A percentile compares a stretch with the other conserved stretches of the same genome.
Evolutionary conservation across 2,329 filamentous ascomycete species (phyloP).

Genomic region (Keithomyces neogunnii): DNA sequence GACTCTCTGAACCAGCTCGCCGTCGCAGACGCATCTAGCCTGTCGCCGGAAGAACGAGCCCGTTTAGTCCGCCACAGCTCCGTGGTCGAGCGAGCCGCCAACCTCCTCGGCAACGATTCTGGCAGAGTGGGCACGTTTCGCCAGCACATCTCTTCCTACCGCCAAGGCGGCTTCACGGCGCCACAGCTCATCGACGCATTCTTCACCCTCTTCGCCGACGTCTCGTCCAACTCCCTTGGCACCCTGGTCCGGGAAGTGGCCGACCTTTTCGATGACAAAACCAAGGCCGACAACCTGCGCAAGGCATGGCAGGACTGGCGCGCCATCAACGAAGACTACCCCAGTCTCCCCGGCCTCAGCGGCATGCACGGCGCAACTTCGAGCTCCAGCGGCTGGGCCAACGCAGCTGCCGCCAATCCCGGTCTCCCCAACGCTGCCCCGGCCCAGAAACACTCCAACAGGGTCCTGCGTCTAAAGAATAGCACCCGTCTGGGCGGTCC

Average conservation of each 20-base stretch:
- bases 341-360: slow-evolving; percentile 68
- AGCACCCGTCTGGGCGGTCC: slow-evolving; percentile 39
- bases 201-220: slow-evolving; percentile 74
- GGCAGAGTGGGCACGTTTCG: slow-evolving; percentile 73
- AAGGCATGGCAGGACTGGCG: slow-evolving; percentile 94
- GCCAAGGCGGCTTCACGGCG: slow-evolving; percentile 59
- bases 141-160: slow-evolving; percentile 69
- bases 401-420: slow-evolving; percentile 51
- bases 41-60: slow-evolving; percentile 72
- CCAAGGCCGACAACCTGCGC: slow-evolving; percentile 64
- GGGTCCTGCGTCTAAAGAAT: slow-evolving; percentile 52
- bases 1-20: slow-evolving; percentile 41
- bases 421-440: slow-evolving; percentile 28
- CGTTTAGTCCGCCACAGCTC: slow-evolving; percentile 71
- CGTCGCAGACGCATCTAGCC: slow-evolving; percentile 39
- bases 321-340: slow-evolving; percentile 92
- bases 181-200: slow-evolving; percentile 77
- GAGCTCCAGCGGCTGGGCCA: slow-evolving; percentile 49
- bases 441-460: slow-evolving; percentile 40
- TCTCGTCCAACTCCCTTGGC: slow-evolving; percentile 70
- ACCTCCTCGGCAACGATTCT: slow-evolving; percentile 69
- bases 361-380: slow-evolving; percentile 57
- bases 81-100: slow-evolving; percentile 77
- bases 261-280: slow-evolving; percentile 80
- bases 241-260: slow-evolving; percentile 87